Evolutionary conservation across 2,329 filamentous ascomycete species (phyloP), one percentile per base, ranked within the genome.

Genomic region (Xylaria sp.): DNA sequence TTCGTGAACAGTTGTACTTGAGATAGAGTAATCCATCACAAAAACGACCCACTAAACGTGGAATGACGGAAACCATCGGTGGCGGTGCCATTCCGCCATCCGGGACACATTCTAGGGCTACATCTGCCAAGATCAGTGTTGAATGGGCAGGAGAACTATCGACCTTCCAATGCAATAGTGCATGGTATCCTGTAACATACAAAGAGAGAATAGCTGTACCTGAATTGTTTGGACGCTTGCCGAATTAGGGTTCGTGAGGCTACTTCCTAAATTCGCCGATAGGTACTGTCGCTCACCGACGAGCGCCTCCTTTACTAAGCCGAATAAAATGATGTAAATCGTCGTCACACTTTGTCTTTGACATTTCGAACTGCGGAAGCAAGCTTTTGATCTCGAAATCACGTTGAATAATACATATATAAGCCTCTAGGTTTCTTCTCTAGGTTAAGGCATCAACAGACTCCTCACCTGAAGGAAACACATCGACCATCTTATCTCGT

Each of bases 261-360:
- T 63, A 45, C 59, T 60, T 53, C 48, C 36, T 48, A 2, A 10
- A 25, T 39, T 46, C 12, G 18, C 50, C 25, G 39, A 63, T 63
- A 28, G 46, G 32, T 45, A 39, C 23, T 61, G 18, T 68, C 66
- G 66, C 62, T 65, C 50, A 65, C 57, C 62, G 66, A 62, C 10
- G 57, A 46, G 23, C 43, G 53, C 52, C 36, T 46, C 8, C 13
- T 48, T 18, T 25, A 15, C 23, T 32, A 5, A n/a, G 48, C 50
- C 43, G 41, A 36, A 60, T 28, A 23, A 25, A 56, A 56, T 56
- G 30, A 32, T 53, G 65, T 46, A 63, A 30, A 32, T 23, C 30
- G 43, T 60, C 23, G 36, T 56, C 56, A 36, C 18, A 25, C 20
- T 28, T 20, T 20, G 45, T 9, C 25, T 13, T 20, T 60, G 34